Conservation (phyloP, 2,329 filamentous ascomycete genomes). For the Nothophaeocryptopus gaeumannii region DNA sequence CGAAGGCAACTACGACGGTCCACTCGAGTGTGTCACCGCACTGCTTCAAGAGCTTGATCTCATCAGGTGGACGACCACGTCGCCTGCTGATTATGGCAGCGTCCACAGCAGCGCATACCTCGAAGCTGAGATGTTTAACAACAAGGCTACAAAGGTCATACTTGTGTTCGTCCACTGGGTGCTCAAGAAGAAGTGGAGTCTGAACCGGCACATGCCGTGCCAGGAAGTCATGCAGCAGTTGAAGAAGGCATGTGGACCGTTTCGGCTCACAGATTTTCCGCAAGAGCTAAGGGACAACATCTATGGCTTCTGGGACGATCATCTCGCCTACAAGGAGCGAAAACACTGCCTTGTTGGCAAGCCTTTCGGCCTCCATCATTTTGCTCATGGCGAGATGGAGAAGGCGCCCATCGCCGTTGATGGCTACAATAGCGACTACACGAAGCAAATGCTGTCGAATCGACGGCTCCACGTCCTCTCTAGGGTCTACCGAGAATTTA, state of each 20-base stretch:
- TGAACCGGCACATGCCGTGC: neutral
- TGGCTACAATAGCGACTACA: too few species aligned
- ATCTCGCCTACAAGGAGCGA: neutral
- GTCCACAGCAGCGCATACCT: too few species aligned
- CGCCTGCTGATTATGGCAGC: too few species aligned
- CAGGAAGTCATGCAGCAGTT: neutral
- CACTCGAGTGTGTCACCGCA: neutral
- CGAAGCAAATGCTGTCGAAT: too few species aligned
- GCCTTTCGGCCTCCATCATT: too few species aligned
- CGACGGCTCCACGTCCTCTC: neutral
- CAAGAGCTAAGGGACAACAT: conserved; percentile 4
- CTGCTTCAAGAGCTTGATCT: neutral
- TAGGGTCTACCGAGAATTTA: neutral
- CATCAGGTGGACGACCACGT: neutral
- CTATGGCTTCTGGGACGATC: neutral
- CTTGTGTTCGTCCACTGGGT: neutral
- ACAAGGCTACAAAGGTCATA: neutral
- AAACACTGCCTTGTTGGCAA: too few species aligned
- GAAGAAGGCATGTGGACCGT: conserved; percentile 2
- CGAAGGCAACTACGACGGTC: conserved; percentile 3
- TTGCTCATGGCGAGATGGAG: too few species aligned
- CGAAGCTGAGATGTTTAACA: neutral
- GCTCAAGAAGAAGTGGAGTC: neutral
- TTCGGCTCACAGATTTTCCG: conserved; percentile 9
- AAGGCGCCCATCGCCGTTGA: too few species aligned